A percentile compares a stretch with the other conserved stretches of the same genome.
phyloP scores from a whole-genome alignment of 768 basidiomycete genomes.

The Leccinum disarticulatum region DNA sequence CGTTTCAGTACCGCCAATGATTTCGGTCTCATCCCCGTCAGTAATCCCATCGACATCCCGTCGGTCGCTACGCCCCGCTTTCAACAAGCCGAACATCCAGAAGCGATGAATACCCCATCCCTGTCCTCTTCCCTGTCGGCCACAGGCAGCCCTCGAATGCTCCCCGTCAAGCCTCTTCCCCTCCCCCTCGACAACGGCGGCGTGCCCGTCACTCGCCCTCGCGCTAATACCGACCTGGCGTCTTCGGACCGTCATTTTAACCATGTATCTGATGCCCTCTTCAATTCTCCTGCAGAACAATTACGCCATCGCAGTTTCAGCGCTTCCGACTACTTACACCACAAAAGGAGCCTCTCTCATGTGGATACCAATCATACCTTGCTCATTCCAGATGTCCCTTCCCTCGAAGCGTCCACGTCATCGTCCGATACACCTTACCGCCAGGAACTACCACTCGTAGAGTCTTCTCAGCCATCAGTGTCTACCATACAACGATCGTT shows the following conservation, averaged over 20 bases:
- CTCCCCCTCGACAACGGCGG: neutral
- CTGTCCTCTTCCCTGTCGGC: neutral
- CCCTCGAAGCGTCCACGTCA: slow-evolving; percentile 1
- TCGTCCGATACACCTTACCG: slow-evolving; percentile 5
- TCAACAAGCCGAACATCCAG: neutral
- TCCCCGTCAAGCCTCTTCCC: slow-evolving; percentile 8
- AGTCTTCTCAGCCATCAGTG: neutral
- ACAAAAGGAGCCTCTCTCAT: slow-evolving; percentile 1
- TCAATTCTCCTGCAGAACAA: slow-evolving; percentile 9
- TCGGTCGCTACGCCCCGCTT: neutral
- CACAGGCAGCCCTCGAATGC: neutral
- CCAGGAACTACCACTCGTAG: neutral
- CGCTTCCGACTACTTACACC: slow-evolving; percentile 2
- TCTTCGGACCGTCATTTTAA: slow-evolving; percentile 4
- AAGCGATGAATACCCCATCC: neutral
- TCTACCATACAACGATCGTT: slow-evolving; percentile 46
- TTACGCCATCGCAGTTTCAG: slow-evolving; percentile 24
- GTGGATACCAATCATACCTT: neutral
- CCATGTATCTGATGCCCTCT: slow-evolving; percentile 10
- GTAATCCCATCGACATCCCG: slow-evolving; percentile 7
- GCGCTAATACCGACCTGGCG: slow-evolving; percentile 27
- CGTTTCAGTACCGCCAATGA: slow-evolving; percentile 49
- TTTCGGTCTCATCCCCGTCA: slow-evolving; percentile 41
- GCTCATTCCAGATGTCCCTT: slow-evolving; percentile 7
- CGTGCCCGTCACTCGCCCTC: slow-evolving; percentile 14